Evolutionary conservation across 2,329 filamentous ascomycete species (phyloP).

Genomic region (Diplodia mutila): DNA sequence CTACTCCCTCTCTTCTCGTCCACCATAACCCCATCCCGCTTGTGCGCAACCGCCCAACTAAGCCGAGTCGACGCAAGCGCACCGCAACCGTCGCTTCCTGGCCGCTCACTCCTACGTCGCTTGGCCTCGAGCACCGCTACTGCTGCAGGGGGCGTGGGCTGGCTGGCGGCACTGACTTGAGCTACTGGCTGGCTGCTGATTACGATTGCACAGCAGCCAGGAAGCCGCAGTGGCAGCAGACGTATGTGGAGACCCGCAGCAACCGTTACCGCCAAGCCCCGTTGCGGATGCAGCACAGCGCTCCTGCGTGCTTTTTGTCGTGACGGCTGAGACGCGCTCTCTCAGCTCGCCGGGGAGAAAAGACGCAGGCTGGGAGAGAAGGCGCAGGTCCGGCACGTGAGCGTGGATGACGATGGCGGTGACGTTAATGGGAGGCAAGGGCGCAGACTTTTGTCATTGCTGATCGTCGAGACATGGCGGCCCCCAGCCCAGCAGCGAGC

Average conservation of each 20-base stretch:
- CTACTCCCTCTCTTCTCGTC: not conserved
- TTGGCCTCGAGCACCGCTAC: slow-evolving; percentile 14
- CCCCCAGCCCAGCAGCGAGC: not conserved
- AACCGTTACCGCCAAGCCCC: slow-evolving; percentile 17
- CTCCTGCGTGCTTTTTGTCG: not conserved
- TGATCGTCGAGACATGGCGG: not conserved
- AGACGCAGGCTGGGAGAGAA: not conserved
- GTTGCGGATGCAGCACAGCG: not conserved
- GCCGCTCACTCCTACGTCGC: not conserved
- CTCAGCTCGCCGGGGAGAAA: not conserved
- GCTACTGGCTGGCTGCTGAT: slow-evolving; percentile 15
- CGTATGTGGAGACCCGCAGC: slow-evolving; percentile 18
- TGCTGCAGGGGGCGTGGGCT: not conserved
- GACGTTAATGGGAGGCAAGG: slow-evolving; percentile 18
- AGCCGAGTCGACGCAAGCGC: slow-evolving; percentile 16
- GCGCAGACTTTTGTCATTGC: not conserved
- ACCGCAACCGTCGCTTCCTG: slow-evolving; percentile 1
- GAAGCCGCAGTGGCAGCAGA: not conserved
- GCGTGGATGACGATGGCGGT: not conserved
- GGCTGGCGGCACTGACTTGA: not conserved
- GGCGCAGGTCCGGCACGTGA: not conserved
- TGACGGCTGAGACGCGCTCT: not conserved
- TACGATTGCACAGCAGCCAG: slow-evolving; percentile 12
- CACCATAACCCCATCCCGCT: not conserved
- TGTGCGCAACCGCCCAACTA: not conserved